Percentiles rank a stretch among this genome's conserved stretches.
phyloP scores from a whole-genome alignment of 129 eudicot genomes.

The Saussurea involucrata region DNA sequence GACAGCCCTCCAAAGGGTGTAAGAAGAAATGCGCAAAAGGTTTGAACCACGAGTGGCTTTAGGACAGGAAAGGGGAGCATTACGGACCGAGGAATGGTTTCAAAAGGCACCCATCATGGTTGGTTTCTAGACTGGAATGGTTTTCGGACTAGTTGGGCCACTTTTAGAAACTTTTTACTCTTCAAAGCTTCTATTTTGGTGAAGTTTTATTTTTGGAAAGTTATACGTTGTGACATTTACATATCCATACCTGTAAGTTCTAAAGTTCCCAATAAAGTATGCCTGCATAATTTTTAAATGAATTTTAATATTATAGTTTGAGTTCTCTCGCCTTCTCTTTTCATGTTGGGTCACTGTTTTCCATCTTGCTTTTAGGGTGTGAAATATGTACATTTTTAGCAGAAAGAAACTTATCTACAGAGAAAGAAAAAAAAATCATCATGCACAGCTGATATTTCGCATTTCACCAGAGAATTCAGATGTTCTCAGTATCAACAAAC shows the following conservation, averaged over 20 bases:
- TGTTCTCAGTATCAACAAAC: slow-evolving; percentile 12
- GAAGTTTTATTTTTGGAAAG: neutral
- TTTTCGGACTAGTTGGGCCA: neutral
- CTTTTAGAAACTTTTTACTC: neutral
- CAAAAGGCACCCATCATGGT: neutral
- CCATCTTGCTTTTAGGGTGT: neutral
- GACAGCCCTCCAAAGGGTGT: slow-evolving; percentile 32
- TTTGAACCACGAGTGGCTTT: neutral
- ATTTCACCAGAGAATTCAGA: slow-evolving; percentile 3
- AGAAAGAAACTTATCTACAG: neutral
- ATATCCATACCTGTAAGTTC: neutral
- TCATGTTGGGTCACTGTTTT: neutral
- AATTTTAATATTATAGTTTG: neutral
- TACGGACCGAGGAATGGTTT: neutral
- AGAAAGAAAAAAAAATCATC: neutral
- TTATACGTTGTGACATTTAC: neutral
- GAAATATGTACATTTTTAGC: neutral
- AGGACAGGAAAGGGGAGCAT: neutral
- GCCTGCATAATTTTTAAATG: neutral
- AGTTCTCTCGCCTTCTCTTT: no score
- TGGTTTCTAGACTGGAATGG: no score
- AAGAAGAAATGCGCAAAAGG: slow-evolving; percentile 9
- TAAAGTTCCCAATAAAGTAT: neutral
- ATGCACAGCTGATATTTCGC: slow-evolving; percentile 1
- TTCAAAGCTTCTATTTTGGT: neutral